These are phyloP conservation scores for Nicotiana rustica DNA, from an alignment of 305 asterid species.

Conservation along the genomic window DNA sequence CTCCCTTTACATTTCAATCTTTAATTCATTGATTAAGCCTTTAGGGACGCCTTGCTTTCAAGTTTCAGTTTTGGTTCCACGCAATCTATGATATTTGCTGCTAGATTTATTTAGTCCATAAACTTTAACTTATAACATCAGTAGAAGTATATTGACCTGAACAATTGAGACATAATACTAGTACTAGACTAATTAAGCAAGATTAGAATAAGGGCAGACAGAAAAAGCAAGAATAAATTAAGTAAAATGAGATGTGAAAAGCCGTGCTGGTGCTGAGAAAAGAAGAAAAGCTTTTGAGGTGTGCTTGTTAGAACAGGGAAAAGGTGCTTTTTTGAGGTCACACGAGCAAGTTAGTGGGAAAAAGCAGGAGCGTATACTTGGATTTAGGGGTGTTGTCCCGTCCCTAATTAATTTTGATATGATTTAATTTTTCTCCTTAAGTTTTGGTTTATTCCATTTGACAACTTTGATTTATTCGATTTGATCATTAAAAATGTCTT, in stretches of 20 bases:
- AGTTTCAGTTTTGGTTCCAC: no score
- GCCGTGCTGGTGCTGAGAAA: background rate
- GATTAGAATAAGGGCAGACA: background rate
- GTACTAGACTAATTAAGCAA: background rate
- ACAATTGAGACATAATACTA: background rate
- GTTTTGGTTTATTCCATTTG: no score
- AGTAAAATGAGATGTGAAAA: conserved; percentile 27
- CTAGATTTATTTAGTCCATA: background rate
- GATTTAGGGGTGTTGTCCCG: background rate
- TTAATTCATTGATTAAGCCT: no score
- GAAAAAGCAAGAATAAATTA: background rate
- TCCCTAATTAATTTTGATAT: no score
- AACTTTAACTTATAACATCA: background rate
- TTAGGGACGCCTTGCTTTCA: no score
- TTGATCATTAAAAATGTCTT: no score
- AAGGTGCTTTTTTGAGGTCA: conserved; percentile 23
- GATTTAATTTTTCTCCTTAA: no score
- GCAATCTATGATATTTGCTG: no score
- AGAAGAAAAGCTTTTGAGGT: background rate
- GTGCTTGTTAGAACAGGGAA: background rate
- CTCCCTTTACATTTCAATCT: background rate
- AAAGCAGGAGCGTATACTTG: background rate
- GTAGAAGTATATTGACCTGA: background rate
- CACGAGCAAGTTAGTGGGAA: conserved; percentile 15
- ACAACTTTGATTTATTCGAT: no score